Evolutionary conservation across 23 red algal genomes (phyloP), one percentile per base, ranked within the genome.

Genomic region (Agarophyton chilense): DNA sequence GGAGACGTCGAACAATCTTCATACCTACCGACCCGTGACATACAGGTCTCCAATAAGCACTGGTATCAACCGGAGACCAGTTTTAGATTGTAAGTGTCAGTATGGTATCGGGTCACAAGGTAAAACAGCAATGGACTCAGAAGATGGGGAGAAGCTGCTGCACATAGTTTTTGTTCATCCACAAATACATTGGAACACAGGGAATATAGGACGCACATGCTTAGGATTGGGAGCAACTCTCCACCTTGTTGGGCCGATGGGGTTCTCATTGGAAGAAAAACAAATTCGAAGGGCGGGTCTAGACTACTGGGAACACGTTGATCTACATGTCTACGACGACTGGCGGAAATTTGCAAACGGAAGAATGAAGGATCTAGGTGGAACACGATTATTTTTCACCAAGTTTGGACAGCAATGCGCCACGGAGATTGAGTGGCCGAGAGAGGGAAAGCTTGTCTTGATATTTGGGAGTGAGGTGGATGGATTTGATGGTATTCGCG

Each of bases 301-400:
- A 26, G 96, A 98, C 73, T 98, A 98, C 57, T 98, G 96, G 96
- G 75, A 91, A 24, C 74, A 88, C 52, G 96, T 98, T 38, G 92
- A 95, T 64, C 24, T 95, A 19, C 60, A 49, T 45, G 78, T 88
- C n/a, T 93, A 91, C 65, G 66, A 82, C 17, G 62, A 73, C 60
- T 98, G 96, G 96, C 28, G 44, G 61, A 84, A 77, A 19, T 98
- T 98, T 88, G 72, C 76, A 46, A 75, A 74, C 42, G 82, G 67
- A 10, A 67, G 78, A 33, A 80, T 73, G 77, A 58, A 75, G 26
- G 63, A 67, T 16, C 55, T 84, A 1, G 83, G 72, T 35, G 77
- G 84, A 34, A 62, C 79, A 52, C 52, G 84, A 33, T 95, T 83
- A 32, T 98, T 86, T 58, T 95, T 95, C 45, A 98, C 96, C 18